Base-by-base conservation (phyloP, 2,329 filamentous ascomycete species). In the Rhexocercosporidium sp. region DNA sequence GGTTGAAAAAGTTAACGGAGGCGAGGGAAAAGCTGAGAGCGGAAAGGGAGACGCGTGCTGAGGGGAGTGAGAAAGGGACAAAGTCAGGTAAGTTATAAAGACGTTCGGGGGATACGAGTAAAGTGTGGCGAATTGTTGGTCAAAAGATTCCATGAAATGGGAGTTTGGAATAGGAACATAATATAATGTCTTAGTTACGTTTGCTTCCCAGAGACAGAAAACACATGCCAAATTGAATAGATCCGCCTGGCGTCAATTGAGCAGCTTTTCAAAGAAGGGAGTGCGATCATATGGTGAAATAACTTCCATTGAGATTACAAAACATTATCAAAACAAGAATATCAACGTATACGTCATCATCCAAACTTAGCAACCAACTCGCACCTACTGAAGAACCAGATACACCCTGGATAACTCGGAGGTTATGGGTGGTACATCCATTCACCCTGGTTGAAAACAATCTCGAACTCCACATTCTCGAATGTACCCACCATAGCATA, bases 401-500 rank as follows among this genome's bases (percentile, higher is more conserved):
- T n/a, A 44, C 41, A 16, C 16, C 41, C 3, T n/a, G 8, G 16
- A 8, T 6, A 14, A 20, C n/a, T n/a, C n/a, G n/a, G n/a, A n/a
- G n/a, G n/a, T 37, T 69, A 75, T 7, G 74, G 75, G 27, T 67
- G 73, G 75, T 85, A 91, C 77, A 83, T 72, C 89, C 90, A 92
- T 76, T 81, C 81, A 7, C 78, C 80, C 27, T 85, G 83, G 53
- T 86, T 83, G 73, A 92, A 88, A 8, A 88, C 81, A 11, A 90
- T 85, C 78, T 93, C 90, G 71, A 92, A 90, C 57, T 85, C 84
- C 1, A 91, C 86, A n/a, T 80, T 83, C 2, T 90, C 89, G 77
- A 90, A 94, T 14, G 89, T 85, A 0, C 92, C 92, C 54, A 96
- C 82, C 0, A 90, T 88, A 18, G 88, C 89, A 74, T 88, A 89